Evolutionary conservation across 192 early-diverging fungal genomes (phyloP).

Genomic region (Backusella tuberculispora): DNA sequence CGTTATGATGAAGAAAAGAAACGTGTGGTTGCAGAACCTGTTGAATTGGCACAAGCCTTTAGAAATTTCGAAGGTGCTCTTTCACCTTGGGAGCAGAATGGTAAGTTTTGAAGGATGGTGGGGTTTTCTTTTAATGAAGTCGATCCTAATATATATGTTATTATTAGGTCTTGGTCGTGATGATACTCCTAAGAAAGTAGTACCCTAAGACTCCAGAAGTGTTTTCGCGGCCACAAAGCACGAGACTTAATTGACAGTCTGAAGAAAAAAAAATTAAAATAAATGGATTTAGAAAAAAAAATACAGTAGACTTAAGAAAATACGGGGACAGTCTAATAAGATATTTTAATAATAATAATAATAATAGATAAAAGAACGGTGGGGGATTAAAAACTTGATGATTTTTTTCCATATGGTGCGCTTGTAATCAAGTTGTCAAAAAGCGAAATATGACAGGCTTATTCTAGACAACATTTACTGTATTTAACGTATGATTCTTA

Average conservation of each 20-base stretch:
- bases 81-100: conserved; percentile 93
- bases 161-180: conserved; percentile 22
- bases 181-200: conserved; percentile 16
- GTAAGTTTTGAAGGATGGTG: conserved; percentile 39
- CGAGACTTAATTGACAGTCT: no score
- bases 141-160: neutral
- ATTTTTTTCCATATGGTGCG: no score
- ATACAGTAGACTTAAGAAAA: neutral
- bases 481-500: no score
- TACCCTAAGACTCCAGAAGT: no score
- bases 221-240: no score
- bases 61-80: conserved; percentile 92
- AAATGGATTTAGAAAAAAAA: neutral
- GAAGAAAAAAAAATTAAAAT: neutral
- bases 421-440: no score
- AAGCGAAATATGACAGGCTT: no score
- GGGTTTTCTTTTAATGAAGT: conserved; percentile 62
- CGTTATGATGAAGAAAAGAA: conserved; percentile 99
- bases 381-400: neutral
- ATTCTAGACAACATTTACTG: no score
- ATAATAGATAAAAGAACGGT: neutral
- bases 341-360: conserved; percentile 1
- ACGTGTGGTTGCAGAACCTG: conserved; percentile 93
- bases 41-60: conserved; percentile 96
- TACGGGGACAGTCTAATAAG: no score